These are phyloP conservation scores for Alternaria solani DNA, from an alignment of 2,329 filamentous ascomycete species.

Conservation along the genomic window DNA sequence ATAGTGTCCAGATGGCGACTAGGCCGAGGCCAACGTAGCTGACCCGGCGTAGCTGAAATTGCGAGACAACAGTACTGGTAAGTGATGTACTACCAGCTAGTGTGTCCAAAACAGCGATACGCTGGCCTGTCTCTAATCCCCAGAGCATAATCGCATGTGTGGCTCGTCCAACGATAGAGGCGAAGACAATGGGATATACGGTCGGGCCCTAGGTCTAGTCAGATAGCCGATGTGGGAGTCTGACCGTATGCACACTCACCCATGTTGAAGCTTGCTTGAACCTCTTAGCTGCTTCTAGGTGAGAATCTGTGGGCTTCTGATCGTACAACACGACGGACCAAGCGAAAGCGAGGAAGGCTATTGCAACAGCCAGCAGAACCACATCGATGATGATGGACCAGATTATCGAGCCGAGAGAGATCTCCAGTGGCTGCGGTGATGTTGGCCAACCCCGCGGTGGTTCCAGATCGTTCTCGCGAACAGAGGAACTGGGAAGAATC, in stretches of 20 bases:
- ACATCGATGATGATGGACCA: neutral
- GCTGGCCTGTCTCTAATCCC: neutral
- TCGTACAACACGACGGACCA: neutral
- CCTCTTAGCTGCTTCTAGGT: neutral
- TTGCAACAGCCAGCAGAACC: neutral
- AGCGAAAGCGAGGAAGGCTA: neutral
- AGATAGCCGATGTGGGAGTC: too few relatives aligned
- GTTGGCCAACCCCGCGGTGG: neutral
- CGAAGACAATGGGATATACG: neutral
- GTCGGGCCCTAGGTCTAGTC: neutral
- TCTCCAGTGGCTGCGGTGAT: neutral
- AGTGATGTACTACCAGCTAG: neutral
- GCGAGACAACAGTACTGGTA: neutral
- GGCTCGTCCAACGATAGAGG: neutral
- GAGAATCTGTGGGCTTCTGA: neutral
- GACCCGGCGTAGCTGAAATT: fast-evolving
- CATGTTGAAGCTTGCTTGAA: neutral
- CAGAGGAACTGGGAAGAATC: too few relatives aligned
- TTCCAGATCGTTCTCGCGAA: neutral
- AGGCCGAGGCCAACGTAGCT: neutral
- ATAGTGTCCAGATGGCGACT: neutral
- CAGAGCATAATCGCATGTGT: neutral
- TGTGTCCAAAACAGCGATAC: neutral
- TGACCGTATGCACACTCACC: neutral
- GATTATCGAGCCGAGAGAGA: too few relatives aligned